Percentiles rank a stretch among this genome's conserved stretches.
These are phyloP conservation scores for Lactarius sanguifluus DNA, from an alignment of 768 basidiomycete species.

Conservation along the genomic window DNA sequence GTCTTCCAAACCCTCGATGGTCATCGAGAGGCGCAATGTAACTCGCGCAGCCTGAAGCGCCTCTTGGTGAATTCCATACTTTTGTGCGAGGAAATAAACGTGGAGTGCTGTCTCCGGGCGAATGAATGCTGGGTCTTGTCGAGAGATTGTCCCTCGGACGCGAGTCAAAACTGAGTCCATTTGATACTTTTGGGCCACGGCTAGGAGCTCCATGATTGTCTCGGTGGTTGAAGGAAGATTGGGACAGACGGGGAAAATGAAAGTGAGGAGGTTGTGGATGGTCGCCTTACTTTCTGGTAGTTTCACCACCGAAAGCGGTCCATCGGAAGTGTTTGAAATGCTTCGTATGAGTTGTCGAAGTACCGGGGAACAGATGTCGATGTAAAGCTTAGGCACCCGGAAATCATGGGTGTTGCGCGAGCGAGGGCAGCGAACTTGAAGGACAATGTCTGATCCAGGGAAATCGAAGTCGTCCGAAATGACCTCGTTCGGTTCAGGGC, in stretches of 20 bases:
- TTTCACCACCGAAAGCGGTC: not conserved
- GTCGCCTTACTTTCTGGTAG: not conserved
- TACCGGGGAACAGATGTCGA: constrained; percentile 44
- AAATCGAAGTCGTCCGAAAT: not conserved
- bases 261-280: not conserved
- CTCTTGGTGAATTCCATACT: not conserved
- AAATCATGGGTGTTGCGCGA: not conserved
- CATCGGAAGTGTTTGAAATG: not conserved
- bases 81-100: constrained; percentile 1
- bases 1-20: not conserved
- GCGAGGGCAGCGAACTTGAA: not conserved
- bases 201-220: not conserved
- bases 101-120: not conserved
- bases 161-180: not conserved
- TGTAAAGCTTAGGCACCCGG: constrained; percentile 33
- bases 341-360: constrained; percentile 31
- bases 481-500: not conserved
- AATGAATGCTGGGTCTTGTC: not conserved
- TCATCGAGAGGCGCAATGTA: not conserved
- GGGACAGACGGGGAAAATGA: not conserved
- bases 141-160: not conserved
- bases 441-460: not conserved
- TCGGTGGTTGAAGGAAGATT: not conserved
- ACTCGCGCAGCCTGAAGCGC: not conserved
- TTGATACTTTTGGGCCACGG: not conserved